Conservation (phyloP, 177 flowering plant species). For the Vitis hybrid region DNA sequence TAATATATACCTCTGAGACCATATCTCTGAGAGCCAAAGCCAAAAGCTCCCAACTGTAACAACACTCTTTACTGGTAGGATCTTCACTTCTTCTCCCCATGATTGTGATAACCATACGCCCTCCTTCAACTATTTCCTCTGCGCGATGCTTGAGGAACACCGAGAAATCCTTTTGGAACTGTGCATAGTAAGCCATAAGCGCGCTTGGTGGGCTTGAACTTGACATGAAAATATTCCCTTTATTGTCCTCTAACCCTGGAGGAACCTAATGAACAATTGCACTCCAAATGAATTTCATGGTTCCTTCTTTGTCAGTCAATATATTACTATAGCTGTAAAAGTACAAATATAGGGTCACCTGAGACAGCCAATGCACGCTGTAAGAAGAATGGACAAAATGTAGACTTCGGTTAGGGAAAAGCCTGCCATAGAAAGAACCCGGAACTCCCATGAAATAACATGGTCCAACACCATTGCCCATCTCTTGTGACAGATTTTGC, state of each 20-base stretch:
- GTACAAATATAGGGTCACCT: no score
- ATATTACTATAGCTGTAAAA: no score
- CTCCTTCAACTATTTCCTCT: constrained; percentile 42
- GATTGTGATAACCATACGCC: constrained; percentile 57
- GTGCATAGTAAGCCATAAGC: constrained; percentile 17
- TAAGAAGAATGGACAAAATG: no score
- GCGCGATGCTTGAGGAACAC: constrained; percentile 39
- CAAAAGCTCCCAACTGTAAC: constrained; percentile 49
- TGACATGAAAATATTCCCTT: constrained; percentile 23
- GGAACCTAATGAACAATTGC: constrained; percentile 22
- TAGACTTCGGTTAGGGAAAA: no score
- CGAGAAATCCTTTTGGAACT: constrained; percentile 40
- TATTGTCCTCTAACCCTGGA: constrained; percentile 17
- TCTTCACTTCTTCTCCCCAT: constrained; percentile 39
- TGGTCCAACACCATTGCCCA: no score
- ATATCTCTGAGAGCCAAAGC: constrained; percentile 34
- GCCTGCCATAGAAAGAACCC: no score
- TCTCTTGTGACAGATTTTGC: no score
- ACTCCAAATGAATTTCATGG: not conserved
- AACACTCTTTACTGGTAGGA: constrained; percentile 35
- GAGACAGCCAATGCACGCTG: no score
- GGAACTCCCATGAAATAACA: no score
- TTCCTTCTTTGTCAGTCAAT: not conserved
- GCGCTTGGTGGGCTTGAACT: constrained; percentile 18
- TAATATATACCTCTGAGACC: constrained; percentile 34